Evolutionary conservation across 352 stramenopile species (phyloP).

Genomic region (Saprolegnia diclina): DNA sequence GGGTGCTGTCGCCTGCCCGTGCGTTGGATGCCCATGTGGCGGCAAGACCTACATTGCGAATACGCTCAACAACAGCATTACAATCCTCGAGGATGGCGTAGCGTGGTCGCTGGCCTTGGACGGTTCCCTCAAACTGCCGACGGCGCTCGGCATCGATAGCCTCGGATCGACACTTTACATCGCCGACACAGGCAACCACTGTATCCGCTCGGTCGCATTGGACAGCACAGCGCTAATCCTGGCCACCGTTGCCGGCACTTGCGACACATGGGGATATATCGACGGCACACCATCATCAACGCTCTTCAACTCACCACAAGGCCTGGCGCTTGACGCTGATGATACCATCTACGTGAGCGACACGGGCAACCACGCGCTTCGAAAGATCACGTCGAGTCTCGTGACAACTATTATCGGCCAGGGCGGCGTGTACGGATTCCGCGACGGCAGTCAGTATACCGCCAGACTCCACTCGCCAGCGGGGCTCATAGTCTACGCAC

Average conservation of each 20-base stretch:
- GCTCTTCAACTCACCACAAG: constrained; percentile 74
- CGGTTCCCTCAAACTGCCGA: neutral
- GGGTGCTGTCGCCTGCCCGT: neutral
- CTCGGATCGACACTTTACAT: constrained; percentile 50
- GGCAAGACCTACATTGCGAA: neutral
- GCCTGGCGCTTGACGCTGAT: constrained; percentile 74
- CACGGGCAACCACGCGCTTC: constrained; percentile 93
- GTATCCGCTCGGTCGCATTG: constrained; percentile 63
- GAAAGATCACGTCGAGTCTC: constrained; percentile 44
- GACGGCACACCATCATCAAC: neutral
- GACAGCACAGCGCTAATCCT: neutral
- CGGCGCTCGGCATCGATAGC: neutral
- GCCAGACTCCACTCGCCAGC: neutral
- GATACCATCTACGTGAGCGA: constrained; percentile 92
- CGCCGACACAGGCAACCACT: constrained; percentile 72
- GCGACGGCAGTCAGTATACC: neutral
- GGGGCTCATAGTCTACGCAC: neutral
- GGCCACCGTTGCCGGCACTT: constrained; percentile 30
- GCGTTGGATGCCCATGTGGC: neutral
- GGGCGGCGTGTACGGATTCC: neutral
- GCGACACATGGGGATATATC: neutral
- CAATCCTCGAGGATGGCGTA: neutral
- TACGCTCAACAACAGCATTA: neutral
- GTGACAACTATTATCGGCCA: neutral
- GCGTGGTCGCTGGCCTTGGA: neutral